A percentile compares a stretch with the other conserved stretches of the same genome.
These are phyloP conservation scores for Albifimbria verrucaria DNA, from an alignment of 2,329 filamentous ascomycete species.

Conservation along the genomic window DNA sequence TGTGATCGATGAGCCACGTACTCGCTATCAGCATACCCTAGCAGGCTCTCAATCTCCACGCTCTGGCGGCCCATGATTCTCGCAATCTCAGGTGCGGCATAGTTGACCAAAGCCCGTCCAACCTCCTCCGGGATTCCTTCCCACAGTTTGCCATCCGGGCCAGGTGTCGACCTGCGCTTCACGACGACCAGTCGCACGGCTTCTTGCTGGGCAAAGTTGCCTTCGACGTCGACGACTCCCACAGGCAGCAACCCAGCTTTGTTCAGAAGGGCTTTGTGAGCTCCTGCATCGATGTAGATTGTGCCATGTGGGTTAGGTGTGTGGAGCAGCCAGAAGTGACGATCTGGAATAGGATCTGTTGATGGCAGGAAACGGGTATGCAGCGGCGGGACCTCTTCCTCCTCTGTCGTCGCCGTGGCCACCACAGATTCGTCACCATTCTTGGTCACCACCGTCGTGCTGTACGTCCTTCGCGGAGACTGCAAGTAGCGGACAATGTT, in stretches of 20 bases:
- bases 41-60: conserved; percentile 70
- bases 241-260: conserved; percentile 88
- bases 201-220: conserved; percentile 87
- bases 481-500: conserved; percentile 83
- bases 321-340: conserved; percentile 96
- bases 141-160: conserved; percentile 43
- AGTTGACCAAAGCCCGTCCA: conserved; percentile 87
- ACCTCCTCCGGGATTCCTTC: conserved; percentile 64
- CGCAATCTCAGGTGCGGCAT: conserved; percentile 78
- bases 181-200: conserved; percentile 84
- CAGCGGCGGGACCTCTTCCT: conserved; percentile 54
- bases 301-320: conserved; percentile 87
- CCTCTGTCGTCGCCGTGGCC: background rate
- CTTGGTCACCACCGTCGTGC: conserved; percentile 6
- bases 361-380: conserved; percentile 94
- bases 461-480: conserved; percentile 17
- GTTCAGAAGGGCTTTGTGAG: conserved; percentile 71
- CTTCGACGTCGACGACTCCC: conserved; percentile 87
- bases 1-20: conserved; percentile 90
- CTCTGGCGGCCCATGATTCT: conserved; percentile 84
- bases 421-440: conserved; percentile 19
- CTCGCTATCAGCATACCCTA: conserved; percentile 93
- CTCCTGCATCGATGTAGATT: conserved; percentile 89
- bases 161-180: conserved; percentile 46
- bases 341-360: conserved; percentile 79